Percentiles rank a stretch among this genome's conserved stretches.
Evolutionary conservation across 768 basidiomycete genomes (phyloP).

Genomic region (Mycena galopus): DNA sequence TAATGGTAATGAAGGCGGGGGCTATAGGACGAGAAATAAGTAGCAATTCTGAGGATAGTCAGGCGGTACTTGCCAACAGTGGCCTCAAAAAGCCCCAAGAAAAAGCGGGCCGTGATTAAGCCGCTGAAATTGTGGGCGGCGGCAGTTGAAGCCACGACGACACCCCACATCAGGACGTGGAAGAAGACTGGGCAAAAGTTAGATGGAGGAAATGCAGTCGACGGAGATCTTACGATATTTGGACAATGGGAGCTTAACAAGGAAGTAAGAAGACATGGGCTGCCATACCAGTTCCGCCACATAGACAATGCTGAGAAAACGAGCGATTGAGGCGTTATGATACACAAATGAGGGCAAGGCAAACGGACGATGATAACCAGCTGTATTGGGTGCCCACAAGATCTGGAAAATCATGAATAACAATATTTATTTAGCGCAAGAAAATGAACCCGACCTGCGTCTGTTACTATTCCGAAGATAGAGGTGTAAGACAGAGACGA

Average conservation of each 20-base stretch:
- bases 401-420: slow-evolving; percentile 32
- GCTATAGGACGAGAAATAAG: slow-evolving; percentile 40
- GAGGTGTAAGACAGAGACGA: slow-evolving; percentile 63
- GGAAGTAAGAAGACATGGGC: slow-evolving; percentile 55
- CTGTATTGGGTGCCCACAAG: slow-evolving; percentile 58
- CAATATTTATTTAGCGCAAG: background rate
- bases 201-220: background rate
- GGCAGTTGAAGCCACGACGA: slow-evolving; percentile 51
- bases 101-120: slow-evolving; percentile 55
- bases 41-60: background rate
- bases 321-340: background rate
- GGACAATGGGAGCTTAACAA: slow-evolving; percentile 56
- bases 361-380: slow-evolving; percentile 46
- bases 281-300: slow-evolving; percentile 60
- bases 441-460: slow-evolving; percentile 44
- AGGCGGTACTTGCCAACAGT: slow-evolving; percentile 51
- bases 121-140: slow-evolving; percentile 57
- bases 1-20: slow-evolving; percentile 63
- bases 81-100: slow-evolving; percentile 62
- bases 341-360: background rate
- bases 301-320: slow-evolving; percentile 55
- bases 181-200: slow-evolving; percentile 42
- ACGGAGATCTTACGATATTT: slow-evolving; percentile 49
- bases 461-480: slow-evolving; percentile 56
- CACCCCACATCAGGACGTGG: slow-evolving; percentile 60